These are phyloP conservation scores for Penicillium aurantiogriseum DNA, from an alignment of 2,329 filamentous ascomycete genomes.

Conservation along the genomic window DNA sequence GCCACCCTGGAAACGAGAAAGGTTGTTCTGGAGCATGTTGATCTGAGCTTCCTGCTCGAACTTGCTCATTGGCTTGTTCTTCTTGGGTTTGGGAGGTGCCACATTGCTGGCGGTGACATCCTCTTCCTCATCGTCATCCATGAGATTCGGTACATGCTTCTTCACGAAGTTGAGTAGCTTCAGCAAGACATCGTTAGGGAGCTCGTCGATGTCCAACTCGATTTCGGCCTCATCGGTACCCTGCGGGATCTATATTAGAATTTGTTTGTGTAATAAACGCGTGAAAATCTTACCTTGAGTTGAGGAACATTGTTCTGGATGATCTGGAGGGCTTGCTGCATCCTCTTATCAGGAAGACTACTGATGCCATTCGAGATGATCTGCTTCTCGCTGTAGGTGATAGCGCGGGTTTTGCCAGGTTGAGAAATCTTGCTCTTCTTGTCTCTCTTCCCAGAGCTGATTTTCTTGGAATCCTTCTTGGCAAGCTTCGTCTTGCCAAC, in stretches of 20 bases:
- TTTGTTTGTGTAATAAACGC: not conserved
- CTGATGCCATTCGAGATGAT: conserved; percentile 84
- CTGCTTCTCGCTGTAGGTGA: conserved; percentile 80
- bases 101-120: conserved; percentile 34
- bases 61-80: conserved; percentile 54
- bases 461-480: conserved; percentile 47
- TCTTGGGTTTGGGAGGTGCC: conserved; percentile 47
- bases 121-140: conserved; percentile 48
- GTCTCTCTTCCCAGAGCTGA: conserved; percentile 47
- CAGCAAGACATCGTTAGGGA: conserved; percentile 48
- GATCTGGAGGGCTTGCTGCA: conserved; percentile 78
- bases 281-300: conserved; percentile 55
- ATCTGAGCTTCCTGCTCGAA: conserved; percentile 52
- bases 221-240: conserved; percentile 49
- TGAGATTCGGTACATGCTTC: conserved; percentile 45
- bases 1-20: conserved; percentile 47
- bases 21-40: conserved; percentile 47
- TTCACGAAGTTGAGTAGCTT: conserved; percentile 49
- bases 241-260: conserved; percentile 23
- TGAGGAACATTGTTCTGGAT: conserved; percentile 81
- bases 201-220: conserved; percentile 50
- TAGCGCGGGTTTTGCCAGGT: conserved; percentile 60
- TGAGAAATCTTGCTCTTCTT: conserved; percentile 44
- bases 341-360: conserved; percentile 72
- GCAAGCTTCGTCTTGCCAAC: conserved; percentile 22